These are phyloP conservation scores for Coniosporium tulheliwenetii DNA, from an alignment of 2,329 filamentous ascomycete species.

Conservation along the genomic window DNA sequence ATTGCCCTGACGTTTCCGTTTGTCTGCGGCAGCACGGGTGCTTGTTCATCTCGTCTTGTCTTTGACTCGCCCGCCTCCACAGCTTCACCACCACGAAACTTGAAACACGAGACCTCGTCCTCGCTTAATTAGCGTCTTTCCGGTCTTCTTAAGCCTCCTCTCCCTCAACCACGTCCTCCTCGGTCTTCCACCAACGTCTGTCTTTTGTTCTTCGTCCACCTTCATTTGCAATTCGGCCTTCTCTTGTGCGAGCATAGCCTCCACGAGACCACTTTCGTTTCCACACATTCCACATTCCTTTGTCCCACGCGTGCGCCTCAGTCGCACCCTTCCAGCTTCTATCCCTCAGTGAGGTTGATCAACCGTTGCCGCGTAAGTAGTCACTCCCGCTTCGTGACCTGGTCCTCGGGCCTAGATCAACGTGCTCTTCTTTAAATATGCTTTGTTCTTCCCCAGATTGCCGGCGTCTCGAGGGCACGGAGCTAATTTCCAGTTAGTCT, in stretches of 20 bases:
- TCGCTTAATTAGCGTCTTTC: no score
- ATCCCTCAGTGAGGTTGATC: conserved; percentile 5
- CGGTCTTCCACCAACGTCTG: neutral
- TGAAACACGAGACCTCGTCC: no score
- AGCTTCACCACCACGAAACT: no score
- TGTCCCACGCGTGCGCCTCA: conserved; percentile 10
- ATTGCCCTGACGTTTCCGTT: no score
- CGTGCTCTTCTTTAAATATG: conserved; percentile 3
- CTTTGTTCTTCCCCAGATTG: conserved; percentile 1
- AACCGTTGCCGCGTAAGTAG: conserved; percentile 4
- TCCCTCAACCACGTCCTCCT: no score
- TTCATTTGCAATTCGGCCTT: conserved; percentile 6
- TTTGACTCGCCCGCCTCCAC: no score
- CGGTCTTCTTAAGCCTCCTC: no score
- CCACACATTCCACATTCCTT: conserved; percentile 4
- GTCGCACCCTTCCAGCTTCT: conserved; percentile 5
- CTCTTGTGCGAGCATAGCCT: conserved; percentile 1
- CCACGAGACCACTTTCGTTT: conserved; percentile 6
- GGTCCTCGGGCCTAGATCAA: conserved; percentile 2
- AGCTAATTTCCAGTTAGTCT: conserved; percentile 4
- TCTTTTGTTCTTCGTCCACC: conserved; percentile 6
- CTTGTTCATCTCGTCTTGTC: no score
- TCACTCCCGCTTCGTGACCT: neutral
- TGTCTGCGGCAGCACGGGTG: no score
- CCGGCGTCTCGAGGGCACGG: conserved; percentile 3